These are phyloP conservation scores for Mycena amicta DNA, from an alignment of 768 basidiomycete species.

Conservation along the genomic window DNA sequence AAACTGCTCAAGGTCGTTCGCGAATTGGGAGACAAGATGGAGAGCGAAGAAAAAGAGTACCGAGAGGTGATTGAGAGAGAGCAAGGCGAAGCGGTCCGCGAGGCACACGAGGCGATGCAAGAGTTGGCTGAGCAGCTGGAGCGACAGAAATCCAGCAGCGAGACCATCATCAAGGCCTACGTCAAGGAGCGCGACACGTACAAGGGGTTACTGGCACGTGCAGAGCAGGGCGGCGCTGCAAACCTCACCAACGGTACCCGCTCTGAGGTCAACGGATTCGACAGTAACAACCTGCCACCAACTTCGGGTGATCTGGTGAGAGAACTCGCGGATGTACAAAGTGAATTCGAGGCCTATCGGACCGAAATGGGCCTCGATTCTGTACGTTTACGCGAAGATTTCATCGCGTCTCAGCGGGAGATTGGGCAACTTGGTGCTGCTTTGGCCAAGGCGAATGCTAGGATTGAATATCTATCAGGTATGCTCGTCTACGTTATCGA, in stretches of 20 bases:
- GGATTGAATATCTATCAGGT: conserved; percentile 77
- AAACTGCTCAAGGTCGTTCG: conserved; percentile 82
- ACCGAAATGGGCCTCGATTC: conserved; percentile 82
- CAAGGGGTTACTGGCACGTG: conserved; percentile 68
- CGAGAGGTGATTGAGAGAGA: conserved; percentile 69
- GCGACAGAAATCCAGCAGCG: conserved; percentile 69
- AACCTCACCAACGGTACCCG: conserved; percentile 24
- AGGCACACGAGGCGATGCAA: conserved; percentile 87
- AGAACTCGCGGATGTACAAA: conserved; percentile 74
- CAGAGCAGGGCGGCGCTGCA: conserved; percentile 35
- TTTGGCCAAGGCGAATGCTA: conserved; percentile 83
- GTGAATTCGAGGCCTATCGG: conserved; percentile 79
- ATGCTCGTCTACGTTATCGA: conserved; percentile 2
- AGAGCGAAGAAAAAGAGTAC: conserved; percentile 80
- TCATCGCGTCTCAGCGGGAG: conserved; percentile 66
- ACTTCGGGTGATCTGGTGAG: conserved; percentile 45
- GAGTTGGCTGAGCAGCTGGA: conserved; percentile 79
- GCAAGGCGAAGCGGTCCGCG: conserved; percentile 77
- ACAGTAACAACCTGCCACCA: conserved; percentile 28
- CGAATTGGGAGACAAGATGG: conserved; percentile 83
- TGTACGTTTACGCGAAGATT: conserved; percentile 70
- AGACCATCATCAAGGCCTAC: conserved; percentile 74
- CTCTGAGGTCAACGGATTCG: conserved; percentile 33
- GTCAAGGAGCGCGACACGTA: conserved; percentile 89
- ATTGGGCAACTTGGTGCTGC: conserved; percentile 62